Evolutionary conservation across 257 asterid species (phyloP), one percentile per base, ranked within the genome.

Genomic region (Solanum bulbocastanum): DNA sequence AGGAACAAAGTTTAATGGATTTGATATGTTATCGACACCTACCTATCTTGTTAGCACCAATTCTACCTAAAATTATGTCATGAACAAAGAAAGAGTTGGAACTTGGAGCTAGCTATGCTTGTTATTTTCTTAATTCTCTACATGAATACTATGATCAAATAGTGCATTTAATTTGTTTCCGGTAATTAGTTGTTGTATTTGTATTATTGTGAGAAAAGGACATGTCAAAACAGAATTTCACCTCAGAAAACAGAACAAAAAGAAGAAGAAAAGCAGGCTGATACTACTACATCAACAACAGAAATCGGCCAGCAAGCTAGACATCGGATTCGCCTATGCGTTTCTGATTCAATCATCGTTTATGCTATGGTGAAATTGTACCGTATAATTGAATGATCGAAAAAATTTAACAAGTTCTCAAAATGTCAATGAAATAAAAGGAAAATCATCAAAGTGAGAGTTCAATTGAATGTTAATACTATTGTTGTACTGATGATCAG

Each of bases 311-410:
- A 93, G 2, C 91, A 91, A 83, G 90, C 92, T 22, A 69, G 90
- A 49, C 89, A 87, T 15, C 92, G 95, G 97, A 79, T 94, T 62
- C 92, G 93, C 86, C 86, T 94, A 37, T 91, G 95, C 87, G 87
- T 93, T 87, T 89, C 95, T 39, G 91, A 93, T 79, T 92, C 96
- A 25, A 84, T 93, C 66, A 66, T 95, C 12, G 79, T 95, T 30
- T 95, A 95, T 89, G 89, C 96, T 23, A 16, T 92, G 87, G 18
- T 95, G 36, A 93, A 93, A 93, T 74, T 92, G 58, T 94, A 92
- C 79, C 92, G 92, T 69, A 23, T 83, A 73, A 46, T 42, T 71
- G 87, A 85, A 25, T 85, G 66, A 85, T 44, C n/a, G 25, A 25
- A 46, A 27, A 44, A 16, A 44, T 12, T 79, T 27, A 42, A 25